These are phyloP conservation scores for Somion occarium DNA, from an alignment of 1,284 basidiomycete species.

Conservation along the genomic window DNA sequence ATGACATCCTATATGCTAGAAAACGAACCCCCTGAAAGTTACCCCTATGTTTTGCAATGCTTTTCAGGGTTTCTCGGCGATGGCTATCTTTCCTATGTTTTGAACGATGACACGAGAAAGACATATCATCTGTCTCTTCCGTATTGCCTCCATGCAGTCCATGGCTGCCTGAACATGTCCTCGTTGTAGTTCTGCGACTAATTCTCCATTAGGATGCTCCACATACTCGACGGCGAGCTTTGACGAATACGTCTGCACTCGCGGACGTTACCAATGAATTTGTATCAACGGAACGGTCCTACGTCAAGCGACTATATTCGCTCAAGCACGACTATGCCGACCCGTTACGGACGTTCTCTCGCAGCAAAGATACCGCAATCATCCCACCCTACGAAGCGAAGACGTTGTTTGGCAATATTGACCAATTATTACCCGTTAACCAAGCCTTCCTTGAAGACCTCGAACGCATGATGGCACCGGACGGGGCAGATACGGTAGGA, in stretches of 20 bases:
- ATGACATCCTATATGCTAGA: too few relatives aligned
- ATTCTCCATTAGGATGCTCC: constrained; percentile 10
- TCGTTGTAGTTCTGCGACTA: constrained; percentile 1
- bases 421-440: constrained; percentile 84
- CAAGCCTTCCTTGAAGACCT: constrained; percentile 84
- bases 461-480: constrained; percentile 65
- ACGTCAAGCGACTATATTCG: constrained; percentile 68
- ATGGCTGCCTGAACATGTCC: too few relatives aligned
- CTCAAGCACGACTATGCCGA: constrained; percentile 86
- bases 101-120: too few relatives aligned
- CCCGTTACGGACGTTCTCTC: constrained; percentile 82
- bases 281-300: constrained; percentile 72
- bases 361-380: constrained; percentile 80
- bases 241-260: constrained; percentile 44
- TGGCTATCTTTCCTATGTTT: too few relatives aligned
- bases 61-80: too few relatives aligned
- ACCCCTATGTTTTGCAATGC: too few relatives aligned
- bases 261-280: constrained; percentile 72
- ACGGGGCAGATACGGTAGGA: constrained; percentile 52
- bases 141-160: too few relatives aligned
- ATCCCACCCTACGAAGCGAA: constrained; percentile 90
- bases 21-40: too few relatives aligned
- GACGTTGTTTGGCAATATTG: constrained; percentile 90
- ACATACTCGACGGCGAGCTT: constrained; percentile 12
- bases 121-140: too few relatives aligned